phyloP scores from a whole-genome alignment of 2,329 filamentous ascomycete species.

The Tolypocladium ophioglossoides region DNA sequence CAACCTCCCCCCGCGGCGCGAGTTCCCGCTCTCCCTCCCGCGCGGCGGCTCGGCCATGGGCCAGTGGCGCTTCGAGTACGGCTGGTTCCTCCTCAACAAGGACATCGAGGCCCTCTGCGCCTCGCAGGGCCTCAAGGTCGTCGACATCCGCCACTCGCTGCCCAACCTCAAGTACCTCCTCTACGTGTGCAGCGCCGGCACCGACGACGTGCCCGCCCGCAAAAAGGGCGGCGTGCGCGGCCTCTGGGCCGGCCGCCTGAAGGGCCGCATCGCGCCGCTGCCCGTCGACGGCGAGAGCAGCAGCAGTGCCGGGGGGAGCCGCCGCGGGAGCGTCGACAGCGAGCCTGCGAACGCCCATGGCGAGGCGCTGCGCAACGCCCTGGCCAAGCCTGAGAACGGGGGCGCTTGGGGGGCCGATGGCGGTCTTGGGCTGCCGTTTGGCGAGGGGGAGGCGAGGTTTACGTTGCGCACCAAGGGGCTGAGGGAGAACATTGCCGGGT shows the following conservation, averaged over 20 bases:
- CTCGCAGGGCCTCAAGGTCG: conserved; percentile 61
- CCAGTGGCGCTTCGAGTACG: conserved; percentile 91
- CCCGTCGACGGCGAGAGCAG: conserved; percentile 25
- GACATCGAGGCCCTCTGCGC: conserved; percentile 65
- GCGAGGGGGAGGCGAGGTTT: conserved; percentile 32
- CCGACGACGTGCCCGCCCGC: conserved; percentile 47
- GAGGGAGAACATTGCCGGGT: conserved; percentile 30
- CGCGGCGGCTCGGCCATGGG: conserved; percentile 52
- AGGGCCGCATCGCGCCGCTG: conserved; percentile 18
- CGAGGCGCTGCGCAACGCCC: neutral
- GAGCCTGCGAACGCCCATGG: conserved; percentile 6
- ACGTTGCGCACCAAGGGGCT: conserved; percentile 46
- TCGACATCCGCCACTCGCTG: conserved; percentile 85
- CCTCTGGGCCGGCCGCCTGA: conserved; percentile 39
- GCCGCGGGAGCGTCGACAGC: conserved; percentile 33
- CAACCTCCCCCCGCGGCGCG: conserved; percentile 41
- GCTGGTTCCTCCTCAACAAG: conserved; percentile 93
- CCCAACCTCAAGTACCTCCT: conserved; percentile 90
- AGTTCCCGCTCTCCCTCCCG: conserved; percentile 69
- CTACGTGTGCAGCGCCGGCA: conserved; percentile 79
- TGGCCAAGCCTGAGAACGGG: neutral
- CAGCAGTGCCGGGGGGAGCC: conserved; percentile 26
- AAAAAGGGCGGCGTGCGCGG: conserved; percentile 52
- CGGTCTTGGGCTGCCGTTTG: conserved; percentile 32
- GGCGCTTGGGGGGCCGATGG: conserved; percentile 8